Conservation (phyloP, 371 early-diverging fungal species). For the Blakeslea trispora region DNA sequence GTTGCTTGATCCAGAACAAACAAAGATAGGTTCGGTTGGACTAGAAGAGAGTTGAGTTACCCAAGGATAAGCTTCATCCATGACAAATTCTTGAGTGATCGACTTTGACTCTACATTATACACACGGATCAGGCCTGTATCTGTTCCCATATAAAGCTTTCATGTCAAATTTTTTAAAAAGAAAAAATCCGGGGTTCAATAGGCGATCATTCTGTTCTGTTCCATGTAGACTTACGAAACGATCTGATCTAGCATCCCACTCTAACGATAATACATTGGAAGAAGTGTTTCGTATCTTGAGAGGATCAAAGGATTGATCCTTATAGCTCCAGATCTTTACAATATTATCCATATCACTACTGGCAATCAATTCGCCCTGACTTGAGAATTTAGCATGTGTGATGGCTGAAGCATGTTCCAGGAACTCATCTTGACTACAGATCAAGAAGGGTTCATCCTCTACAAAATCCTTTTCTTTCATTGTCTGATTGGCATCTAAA, state of each 20-base stretch:
- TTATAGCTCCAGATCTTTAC: constrained; percentile 60
- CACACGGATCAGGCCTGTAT: constrained; percentile 54
- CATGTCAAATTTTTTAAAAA: neutral
- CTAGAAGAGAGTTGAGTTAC: constrained; percentile 58
- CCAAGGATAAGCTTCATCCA: constrained; percentile 54
- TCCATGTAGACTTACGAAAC: constrained; percentile 52
- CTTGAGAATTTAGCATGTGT: constrained; percentile 62
- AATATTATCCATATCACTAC: constrained; percentile 70
- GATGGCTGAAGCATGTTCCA: constrained; percentile 66
- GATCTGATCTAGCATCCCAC: constrained; percentile 65
- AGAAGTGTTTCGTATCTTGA: constrained; percentile 50
- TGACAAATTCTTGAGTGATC: constrained; percentile 61
- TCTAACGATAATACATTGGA: constrained; percentile 58
- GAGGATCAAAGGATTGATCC: constrained; percentile 48
- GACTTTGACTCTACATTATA: constrained; percentile 62
- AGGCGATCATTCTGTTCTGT: no score
- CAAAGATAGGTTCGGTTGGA: constrained; percentile 60
- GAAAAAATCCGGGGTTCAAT: no score
- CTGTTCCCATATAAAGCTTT: constrained; percentile 63
- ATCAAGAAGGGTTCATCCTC: constrained; percentile 50
- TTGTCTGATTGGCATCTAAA: constrained; percentile 13
- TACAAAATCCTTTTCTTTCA: neutral
- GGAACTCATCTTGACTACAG: constrained; percentile 57
- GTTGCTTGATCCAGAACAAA: constrained; percentile 51
- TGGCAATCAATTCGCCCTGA: constrained; percentile 62